phyloP scores from a whole-genome alignment of 495 filamentous ascomycete species.

The Amniculicola lignicola region DNA sequence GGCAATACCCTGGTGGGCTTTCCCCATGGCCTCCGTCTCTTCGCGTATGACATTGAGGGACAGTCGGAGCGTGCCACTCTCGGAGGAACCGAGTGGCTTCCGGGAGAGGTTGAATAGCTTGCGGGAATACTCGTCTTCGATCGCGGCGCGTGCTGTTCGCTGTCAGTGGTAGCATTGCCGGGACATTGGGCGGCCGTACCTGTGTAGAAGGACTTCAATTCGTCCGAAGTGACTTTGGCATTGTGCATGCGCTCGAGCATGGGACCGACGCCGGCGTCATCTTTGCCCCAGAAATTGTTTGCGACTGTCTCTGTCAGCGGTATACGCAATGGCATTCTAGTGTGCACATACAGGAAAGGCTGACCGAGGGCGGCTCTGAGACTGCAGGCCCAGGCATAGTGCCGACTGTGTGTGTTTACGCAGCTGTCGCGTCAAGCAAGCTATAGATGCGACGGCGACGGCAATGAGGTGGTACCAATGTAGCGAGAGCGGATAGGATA shows the following conservation, averaged over 20 bases:
- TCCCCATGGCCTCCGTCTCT: conserved; percentile 93
- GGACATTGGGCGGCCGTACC: conserved; percentile 48
- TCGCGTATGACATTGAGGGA: conserved; percentile 84
- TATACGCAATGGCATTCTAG: not conserved
- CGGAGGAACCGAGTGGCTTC: conserved; percentile 86
- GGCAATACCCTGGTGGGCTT: conserved; percentile 86
- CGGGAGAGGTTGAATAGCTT: conserved; percentile 82
- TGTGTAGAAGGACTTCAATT: conserved; percentile 87
- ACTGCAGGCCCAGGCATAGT: conserved; percentile 59
- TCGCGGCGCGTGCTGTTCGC: conserved; percentile 69
- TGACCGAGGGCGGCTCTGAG: conserved; percentile 61
- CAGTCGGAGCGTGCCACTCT: conserved; percentile 74
- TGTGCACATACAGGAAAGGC: conserved; percentile 57
- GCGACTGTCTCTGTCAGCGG: conserved; percentile 61
- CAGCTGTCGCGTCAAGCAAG: conserved; percentile 32
- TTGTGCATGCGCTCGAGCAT: conserved; percentile 94
- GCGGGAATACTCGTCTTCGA: conserved; percentile 97
- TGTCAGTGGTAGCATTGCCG: conserved; percentile 8
- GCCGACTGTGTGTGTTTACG: conserved; percentile 32
- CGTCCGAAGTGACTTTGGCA: conserved; percentile 93
- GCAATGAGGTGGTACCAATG: too few relatives aligned
- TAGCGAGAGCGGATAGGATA: not conserved
- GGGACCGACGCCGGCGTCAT: conserved; percentile 91
- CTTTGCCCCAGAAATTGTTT: conserved; percentile 99
- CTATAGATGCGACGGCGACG: not conserved